Base-by-base conservation (phyloP, 192 early-diverging fungal genomes). In the Rhizophlyctis rosea region DNA sequence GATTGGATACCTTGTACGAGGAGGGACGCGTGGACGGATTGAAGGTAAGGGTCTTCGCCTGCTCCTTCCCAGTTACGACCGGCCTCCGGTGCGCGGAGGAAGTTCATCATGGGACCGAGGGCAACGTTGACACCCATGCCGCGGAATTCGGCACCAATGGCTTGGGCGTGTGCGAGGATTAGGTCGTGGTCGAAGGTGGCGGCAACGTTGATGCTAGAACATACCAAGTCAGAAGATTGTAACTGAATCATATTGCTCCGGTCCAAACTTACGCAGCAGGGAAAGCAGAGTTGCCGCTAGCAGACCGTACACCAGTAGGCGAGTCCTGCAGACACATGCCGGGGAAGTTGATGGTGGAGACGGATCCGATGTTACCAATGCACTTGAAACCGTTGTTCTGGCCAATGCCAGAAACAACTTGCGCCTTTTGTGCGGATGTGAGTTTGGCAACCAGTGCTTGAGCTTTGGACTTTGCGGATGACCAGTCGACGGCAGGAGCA, bases 291-390 rank as follows among this genome's bases (percentile, higher is more conserved):
- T 76, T 65, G 44, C 63, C 63, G 44, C 56, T 34, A 5, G 80
- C 73, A 24, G 73, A 72, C 27, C 82, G 72, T 27, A 84, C 57
- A 44, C 78, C 79, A 24, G 71, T 50, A 31, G 84, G 84, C 9
- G 63, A 29, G 62, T 86, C 84, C 59, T 86, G 84, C 13, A 86
- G 61, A 69, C 81, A 84, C 27, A 86, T 63, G 32, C 76, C 74
- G 32, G 67, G 70, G 57, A 80, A 82, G 16, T 66, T 62, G 28
- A 81, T 75, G 5, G 61, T 69, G 36, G 60, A 34, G 39, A 68
- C 61, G 1, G 60, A n/a, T 4, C 28, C 32, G 23, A 77, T 81
- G 32, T 86, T 78, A 4, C 84, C 84, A 21, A 78, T 69, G 59
- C 84, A 86, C 18, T 29, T 25, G 27, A 23, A 36, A n/a, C n/a